Conservation (phyloP, 2,329 filamentous ascomycete species). For the Bipolaris victoriae region DNA sequence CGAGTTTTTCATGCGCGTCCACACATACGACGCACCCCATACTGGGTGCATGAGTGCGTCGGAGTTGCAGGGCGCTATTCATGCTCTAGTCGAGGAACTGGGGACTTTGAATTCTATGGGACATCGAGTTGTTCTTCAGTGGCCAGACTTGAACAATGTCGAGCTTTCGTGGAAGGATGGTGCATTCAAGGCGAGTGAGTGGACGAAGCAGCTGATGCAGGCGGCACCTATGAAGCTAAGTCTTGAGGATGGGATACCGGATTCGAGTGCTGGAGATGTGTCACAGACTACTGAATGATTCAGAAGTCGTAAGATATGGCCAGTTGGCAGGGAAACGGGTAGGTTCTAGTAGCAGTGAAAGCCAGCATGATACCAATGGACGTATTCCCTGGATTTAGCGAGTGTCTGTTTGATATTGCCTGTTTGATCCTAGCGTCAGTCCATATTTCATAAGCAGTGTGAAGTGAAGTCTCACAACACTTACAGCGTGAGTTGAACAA, state of each 20-base stretch:
- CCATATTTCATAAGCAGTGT: too few relatives aligned
- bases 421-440: too few relatives aligned
- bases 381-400: too few relatives aligned
- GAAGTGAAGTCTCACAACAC: too few relatives aligned
- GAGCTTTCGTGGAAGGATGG: not conserved
- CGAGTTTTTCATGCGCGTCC: conserved; percentile 13
- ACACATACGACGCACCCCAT: conserved; percentile 4
- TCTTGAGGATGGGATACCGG: too few relatives aligned
- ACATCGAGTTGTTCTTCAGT: conserved; percentile 2
- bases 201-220: not conserved
- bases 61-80: not conserved
- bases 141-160: conserved; percentile 5
- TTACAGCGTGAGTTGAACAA: too few relatives aligned
- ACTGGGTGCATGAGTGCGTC: not conserved
- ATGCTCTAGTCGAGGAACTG: not conserved
- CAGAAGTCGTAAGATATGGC: too few relatives aligned
- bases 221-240: not conserved
- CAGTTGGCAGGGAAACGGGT: too few relatives aligned
- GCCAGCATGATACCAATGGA: too few relatives aligned
- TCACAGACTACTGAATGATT: too few relatives aligned
- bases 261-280: not conserved
- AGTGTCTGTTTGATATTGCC: too few relatives aligned
- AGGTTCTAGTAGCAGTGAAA: too few relatives aligned
- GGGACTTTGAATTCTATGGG: not conserved
- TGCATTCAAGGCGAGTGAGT: not conserved